Base-by-base conservation (phyloP, 208 protist species). In the Perkinsela sp. region DNA sequence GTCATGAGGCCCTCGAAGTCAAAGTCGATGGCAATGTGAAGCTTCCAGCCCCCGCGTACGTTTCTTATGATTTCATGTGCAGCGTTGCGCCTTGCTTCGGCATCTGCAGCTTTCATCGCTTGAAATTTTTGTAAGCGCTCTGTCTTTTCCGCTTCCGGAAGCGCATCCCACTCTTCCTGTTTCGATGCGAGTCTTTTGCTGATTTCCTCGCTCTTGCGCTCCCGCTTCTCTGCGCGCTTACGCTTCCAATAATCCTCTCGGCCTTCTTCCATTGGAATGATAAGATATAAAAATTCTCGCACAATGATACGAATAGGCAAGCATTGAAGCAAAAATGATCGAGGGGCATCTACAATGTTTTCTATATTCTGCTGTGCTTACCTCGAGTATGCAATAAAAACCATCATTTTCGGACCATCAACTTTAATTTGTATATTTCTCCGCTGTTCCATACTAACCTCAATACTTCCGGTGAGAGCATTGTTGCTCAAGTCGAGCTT, bases 1-100 rank as follows among this genome's bases (percentile, higher is more conserved):
- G 70, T 68, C 71, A 73, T 73, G 28, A 73, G 30, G 6, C 66
- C 31, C 13, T 73, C 71, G 69, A 72, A 73, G 29, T 73, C 69
- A 13, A 72, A 13, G 68, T 73, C 71, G 31, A 73, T 73, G 13
- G 72, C 31, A 1, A 73, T 16, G 16, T 73, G 71, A 72, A 28
- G 68, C 22, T 16, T 22, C 31, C 28, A 67, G 2, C n/a, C 28
- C 1, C n/a, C 16, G 15, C 69, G 28, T 6, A 68, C 13, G n/a
- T 31, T 73, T 67, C 15, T 40, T 69, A 13, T 48, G 40, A 22
- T 72, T 72, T 28, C n/a, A 16, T 69, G 6, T 2, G 57, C 32
- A 13, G 2, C 28, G 67, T 48, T 15, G 30, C 6, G 2, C 6
- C 13, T 73, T 69, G 1, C 29, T 73, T 73, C 28, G 71, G 68